A percentile compares a stretch with the other conserved stretches of the same genome.
Conservation (phyloP, 2,329 filamentous ascomycete species). For the Rhinocladiella mackenziei region DNA sequence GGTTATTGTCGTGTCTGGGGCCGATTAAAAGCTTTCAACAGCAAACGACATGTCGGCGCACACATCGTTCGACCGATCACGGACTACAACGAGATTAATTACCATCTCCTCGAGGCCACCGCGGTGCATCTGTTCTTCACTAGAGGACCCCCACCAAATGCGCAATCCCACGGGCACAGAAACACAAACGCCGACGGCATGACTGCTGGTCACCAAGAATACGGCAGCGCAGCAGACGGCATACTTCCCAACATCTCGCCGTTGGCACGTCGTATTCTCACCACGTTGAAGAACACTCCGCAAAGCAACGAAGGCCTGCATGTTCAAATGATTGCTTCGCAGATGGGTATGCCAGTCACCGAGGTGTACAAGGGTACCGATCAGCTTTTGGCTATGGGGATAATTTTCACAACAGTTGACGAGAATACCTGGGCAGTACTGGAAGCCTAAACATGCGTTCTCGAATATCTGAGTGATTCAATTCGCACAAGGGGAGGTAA, state of each 20-base stretch:
- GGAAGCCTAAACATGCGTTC: constrained; percentile 47
- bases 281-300: constrained; percentile 61
- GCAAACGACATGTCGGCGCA: constrained; percentile 75
- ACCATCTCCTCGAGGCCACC: constrained; percentile 85
- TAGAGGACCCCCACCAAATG: constrained; percentile 57
- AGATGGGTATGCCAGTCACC: constrained; percentile 60
- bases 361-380: constrained; percentile 76
- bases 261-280: constrained; percentile 66
- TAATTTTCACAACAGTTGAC: constrained; percentile 88
- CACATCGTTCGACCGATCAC: constrained; percentile 74
- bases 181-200: constrained; percentile 36
- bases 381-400: constrained; percentile 67
- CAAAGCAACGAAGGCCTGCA: constrained; percentile 81
- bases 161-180: constrained; percentile 37
- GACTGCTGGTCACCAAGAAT: constrained; percentile 33
- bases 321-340: constrained; percentile 68
- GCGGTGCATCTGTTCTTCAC: constrained; percentile 83
- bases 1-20: constrained; percentile 84
- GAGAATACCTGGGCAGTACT: constrained; percentile 88
- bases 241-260: constrained; percentile 50
- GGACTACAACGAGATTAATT: constrained; percentile 89
- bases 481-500: too few species aligned
- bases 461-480: too few species aligned
- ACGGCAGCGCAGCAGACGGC: constrained; percentile 30
- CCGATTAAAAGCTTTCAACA: constrained; percentile 75